Evolutionary conservation across 352 stramenopile species (phyloP).

Genomic region (Pythium myriotylum): DNA sequence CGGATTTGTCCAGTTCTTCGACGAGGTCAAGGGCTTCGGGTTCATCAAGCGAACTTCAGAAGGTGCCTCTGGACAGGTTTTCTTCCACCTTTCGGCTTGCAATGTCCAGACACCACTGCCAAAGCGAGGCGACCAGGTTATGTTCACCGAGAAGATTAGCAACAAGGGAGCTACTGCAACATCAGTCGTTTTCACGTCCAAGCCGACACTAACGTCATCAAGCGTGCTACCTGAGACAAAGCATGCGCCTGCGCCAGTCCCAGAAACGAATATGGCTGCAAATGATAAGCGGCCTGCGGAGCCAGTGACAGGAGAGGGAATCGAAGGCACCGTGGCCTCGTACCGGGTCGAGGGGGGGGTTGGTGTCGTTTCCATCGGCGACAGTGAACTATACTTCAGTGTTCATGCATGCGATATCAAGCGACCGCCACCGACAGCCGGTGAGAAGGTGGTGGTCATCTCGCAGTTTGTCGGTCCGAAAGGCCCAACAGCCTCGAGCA

Average conservation of each 20-base stretch:
- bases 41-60: slow-evolving; percentile 1
- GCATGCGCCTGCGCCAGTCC: no score
- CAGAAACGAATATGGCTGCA: no score
- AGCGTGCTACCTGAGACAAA: no score
- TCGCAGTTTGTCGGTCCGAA: neutral
- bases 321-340: neutral
- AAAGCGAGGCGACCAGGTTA: slow-evolving; percentile 10
- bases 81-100: neutral
- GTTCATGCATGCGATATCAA: slow-evolving; percentile 8
- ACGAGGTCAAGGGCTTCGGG: slow-evolving; percentile 7
- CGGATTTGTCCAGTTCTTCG: slow-evolving; percentile 5
- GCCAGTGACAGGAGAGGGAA: neutral
- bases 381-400: neutral
- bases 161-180: neutral
- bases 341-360: neutral
- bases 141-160: slow-evolving; percentile 1
- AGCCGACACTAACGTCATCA: no score
- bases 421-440: slow-evolving; percentile 1
- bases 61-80: neutral
- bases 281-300: neutral
- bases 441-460: slow-evolving; percentile 7
- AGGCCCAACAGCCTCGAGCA: neutral
- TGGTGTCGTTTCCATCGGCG: slow-evolving; percentile 1
- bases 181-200: no score
- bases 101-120: neutral